phyloP scores from a whole-genome alignment of 2,329 filamentous ascomycete genomes.

The Stromatinia cepivora region DNA sequence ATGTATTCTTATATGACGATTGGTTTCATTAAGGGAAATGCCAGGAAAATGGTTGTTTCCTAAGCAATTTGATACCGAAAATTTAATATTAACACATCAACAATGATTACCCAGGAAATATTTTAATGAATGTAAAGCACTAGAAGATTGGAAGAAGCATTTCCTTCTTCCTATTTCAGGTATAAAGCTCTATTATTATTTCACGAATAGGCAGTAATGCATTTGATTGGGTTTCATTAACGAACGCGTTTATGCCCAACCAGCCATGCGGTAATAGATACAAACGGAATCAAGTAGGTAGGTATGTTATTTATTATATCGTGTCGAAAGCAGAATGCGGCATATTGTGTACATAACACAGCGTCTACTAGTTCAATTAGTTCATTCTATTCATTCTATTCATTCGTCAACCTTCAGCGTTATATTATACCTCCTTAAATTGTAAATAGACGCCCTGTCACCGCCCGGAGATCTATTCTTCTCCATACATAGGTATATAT shows the following conservation, averaged over 20 bases:
- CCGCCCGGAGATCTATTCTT: slow-evolving; percentile 18
- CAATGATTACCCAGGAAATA: background rate
- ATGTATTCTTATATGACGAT: background rate
- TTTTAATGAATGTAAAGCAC: background rate
- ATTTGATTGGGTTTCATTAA: slow-evolving; percentile 20
- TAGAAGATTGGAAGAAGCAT: slow-evolving; percentile 3
- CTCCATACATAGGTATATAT: too few species aligned
- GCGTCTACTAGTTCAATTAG: too few species aligned
- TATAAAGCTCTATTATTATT: background rate
- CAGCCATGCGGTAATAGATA: slow-evolving; percentile 4
- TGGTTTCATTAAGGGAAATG: background rate
- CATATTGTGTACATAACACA: too few species aligned
- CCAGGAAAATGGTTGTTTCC: background rate
- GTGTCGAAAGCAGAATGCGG: too few species aligned
- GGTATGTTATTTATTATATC: too few species aligned
- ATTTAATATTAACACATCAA: background rate
- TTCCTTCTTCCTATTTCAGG: background rate
- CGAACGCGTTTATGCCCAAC: slow-evolving; percentile 24
- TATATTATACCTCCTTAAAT: background rate
- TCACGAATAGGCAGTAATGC: slow-evolving; percentile 18
- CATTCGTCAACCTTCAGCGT: too few species aligned
- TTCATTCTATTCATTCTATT: too few species aligned
- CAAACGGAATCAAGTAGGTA: background rate
- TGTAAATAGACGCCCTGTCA: slow-evolving; percentile 10
- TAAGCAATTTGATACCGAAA: background rate